Conservation (phyloP, 306 rosid species). For the Fragaria ananassa region DNA sequence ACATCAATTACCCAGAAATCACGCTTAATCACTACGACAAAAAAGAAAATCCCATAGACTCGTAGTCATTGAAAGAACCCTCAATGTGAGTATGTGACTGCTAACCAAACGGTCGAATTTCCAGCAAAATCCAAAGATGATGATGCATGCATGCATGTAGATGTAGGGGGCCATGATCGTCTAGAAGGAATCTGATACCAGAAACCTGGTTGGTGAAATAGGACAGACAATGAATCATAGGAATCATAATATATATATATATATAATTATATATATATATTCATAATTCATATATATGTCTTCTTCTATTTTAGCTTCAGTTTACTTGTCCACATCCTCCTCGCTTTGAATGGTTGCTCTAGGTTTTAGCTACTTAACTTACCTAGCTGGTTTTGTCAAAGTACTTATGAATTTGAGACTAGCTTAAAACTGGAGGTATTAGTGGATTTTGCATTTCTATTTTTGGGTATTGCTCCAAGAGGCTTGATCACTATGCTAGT, state of each 20-base stretch:
- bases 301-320: neutral
- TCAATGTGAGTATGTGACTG: neutral
- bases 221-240: neutral
- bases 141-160: neutral
- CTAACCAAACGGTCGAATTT: neutral
- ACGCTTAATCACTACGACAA: neutral
- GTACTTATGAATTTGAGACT: neutral
- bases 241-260: neutral
- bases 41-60: neutral
- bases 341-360: neutral
- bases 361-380: neutral
- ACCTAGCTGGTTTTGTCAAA: neutral
- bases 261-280: neutral
- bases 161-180: neutral
- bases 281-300: neutral
- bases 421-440: neutral
- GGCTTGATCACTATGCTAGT: neutral
- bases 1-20: neutral
- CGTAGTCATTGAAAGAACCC: neutral
- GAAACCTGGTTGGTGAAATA: neutral
- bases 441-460: neutral
- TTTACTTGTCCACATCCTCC: neutral
- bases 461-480: conserved; percentile 7
- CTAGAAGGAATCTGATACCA: conserved; percentile 10
- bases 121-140: neutral